Percentiles rank a stretch among this genome's conserved stretches.
Conservation (phyloP, 108 stramenopile genomes). For the Cyclostephanos tholiformis region DNA sequence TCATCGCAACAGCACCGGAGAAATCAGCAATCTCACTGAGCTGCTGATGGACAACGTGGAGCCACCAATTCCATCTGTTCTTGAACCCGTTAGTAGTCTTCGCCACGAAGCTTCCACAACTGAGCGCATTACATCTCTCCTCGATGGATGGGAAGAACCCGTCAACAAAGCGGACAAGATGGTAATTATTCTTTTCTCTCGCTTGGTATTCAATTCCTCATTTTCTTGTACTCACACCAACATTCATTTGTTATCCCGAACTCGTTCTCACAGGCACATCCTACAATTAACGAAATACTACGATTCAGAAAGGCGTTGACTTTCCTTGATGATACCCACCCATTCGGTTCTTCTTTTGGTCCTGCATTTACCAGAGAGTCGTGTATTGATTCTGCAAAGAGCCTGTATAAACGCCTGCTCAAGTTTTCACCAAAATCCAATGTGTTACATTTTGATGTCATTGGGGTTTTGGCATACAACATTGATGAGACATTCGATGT, state of each 20-base stretch:
- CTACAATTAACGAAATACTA: constrained; percentile 60
- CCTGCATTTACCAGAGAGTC: constrained; percentile 55
- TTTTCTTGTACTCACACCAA: background rate
- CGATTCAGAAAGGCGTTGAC: constrained; percentile 70
- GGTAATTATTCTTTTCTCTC: background rate
- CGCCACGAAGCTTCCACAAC: constrained; percentile 35
- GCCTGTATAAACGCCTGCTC: constrained; percentile 55
- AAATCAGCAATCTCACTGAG: constrained; percentile 1
- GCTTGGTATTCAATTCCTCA: background rate
- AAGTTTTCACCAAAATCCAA: constrained; percentile 40
- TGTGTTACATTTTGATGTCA: constrained; percentile 62
- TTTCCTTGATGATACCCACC: constrained; percentile 64
- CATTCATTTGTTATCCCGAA: background rate
- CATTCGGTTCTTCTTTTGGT: constrained; percentile 72
- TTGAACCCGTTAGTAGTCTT: constrained; percentile 33
- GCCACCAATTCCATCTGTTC: constrained; percentile 26
- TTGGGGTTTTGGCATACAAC: constrained; percentile 55
- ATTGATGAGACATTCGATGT: constrained; percentile 53
- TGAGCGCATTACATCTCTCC: constrained; percentile 48
- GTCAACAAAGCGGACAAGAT: constrained; percentile 62
- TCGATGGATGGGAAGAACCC: constrained; percentile 82
- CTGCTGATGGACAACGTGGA: constrained; percentile 6
- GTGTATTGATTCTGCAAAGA: constrained; percentile 67
- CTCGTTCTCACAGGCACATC: constrained; percentile 22
- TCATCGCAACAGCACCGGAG: constrained; percentile 1